phyloP scores from a whole-genome alignment of 2,329 filamentous ascomycete species.

The Monosporascus sp. region DNA sequence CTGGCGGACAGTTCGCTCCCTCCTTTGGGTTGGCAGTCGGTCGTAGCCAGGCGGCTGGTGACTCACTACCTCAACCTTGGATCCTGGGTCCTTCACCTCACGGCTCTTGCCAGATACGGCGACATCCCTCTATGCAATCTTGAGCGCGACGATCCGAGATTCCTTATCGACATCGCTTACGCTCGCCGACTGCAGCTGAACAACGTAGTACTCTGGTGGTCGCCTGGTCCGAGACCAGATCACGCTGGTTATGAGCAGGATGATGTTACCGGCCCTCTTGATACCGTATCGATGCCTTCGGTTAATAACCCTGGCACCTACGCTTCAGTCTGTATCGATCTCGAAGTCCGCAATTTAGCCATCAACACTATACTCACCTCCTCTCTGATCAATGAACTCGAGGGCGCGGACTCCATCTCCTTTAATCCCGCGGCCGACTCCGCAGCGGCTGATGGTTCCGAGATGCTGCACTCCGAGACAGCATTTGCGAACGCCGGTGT shows the following conservation, averaged over 20 bases:
- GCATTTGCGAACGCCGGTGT: slow-evolving; percentile 92
- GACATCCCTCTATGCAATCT: slow-evolving; percentile 94
- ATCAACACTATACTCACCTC: slow-evolving; percentile 98
- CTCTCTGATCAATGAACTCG: slow-evolving; percentile 92
- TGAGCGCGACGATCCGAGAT: slow-evolving; percentile 88
- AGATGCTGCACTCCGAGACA: slow-evolving; percentile 75
- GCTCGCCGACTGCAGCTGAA: slow-evolving; percentile 84
- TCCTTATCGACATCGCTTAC: slow-evolving; percentile 93
- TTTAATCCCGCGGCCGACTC: slow-evolving; percentile 73
- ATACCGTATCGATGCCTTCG: slow-evolving; percentile 85
- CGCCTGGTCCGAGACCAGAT: slow-evolving; percentile 76
- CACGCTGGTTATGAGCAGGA: slow-evolving; percentile 95
- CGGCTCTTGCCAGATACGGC: slow-evolving; percentile 83
- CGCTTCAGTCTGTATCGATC: slow-evolving; percentile 90
- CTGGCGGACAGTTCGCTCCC: slow-evolving; percentile 80
- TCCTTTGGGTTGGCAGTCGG: slow-evolving; percentile 87
- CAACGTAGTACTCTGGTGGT: slow-evolving; percentile 97
- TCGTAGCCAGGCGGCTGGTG: slow-evolving; percentile 79
- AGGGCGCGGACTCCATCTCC: slow-evolving; percentile 80
- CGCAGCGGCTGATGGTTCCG: slow-evolving; percentile 54
- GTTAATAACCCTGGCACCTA: slow-evolving; percentile 93
- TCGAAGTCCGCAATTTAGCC: slow-evolving; percentile 87
- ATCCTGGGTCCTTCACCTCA: slow-evolving; percentile 84
- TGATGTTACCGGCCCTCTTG: slow-evolving; percentile 75
- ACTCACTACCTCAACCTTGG: slow-evolving; percentile 90